phyloP scores from a whole-genome alignment of 768 basidiomycete species.

The Gymnopilus junonius region DNA sequence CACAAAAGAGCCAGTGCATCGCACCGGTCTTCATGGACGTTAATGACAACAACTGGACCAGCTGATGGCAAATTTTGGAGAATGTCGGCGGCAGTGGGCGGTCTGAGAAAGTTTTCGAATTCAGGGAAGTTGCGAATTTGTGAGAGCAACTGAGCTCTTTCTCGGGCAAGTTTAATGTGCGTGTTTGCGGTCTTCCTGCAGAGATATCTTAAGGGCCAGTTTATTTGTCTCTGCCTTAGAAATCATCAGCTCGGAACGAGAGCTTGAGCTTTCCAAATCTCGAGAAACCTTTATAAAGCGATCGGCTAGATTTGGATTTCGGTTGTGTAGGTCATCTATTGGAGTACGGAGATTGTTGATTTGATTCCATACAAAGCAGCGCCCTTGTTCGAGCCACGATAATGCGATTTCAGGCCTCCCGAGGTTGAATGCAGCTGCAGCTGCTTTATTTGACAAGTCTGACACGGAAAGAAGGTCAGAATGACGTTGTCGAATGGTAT shows the following conservation, averaged over 20 bases:
- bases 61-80: background rate
- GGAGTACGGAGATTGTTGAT: conserved; percentile 26
- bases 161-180: background rate
- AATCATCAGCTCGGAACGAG: background rate
- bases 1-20: background rate
- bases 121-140: background rate
- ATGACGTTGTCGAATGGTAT: background rate
- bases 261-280: background rate
- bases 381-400: conserved; percentile 30
- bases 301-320: background rate
- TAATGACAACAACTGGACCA: background rate
- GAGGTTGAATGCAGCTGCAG: background rate
- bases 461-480: background rate
- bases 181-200: background rate
- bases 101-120: background rate
- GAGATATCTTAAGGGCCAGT: background rate
- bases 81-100: background rate
- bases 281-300: background rate
- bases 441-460: background rate
- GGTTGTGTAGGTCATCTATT: conserved; percentile 9
- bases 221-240: background rate
- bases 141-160: background rate
- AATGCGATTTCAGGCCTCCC: conserved; percentile 7
- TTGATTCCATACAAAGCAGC: conserved; percentile 26
- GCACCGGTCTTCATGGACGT: background rate